Percentiles rank a stretch among this genome's conserved stretches.
Conservation (phyloP, 2,329 filamentous ascomycete genomes). For the Chrysoporthe puriensis region DNA sequence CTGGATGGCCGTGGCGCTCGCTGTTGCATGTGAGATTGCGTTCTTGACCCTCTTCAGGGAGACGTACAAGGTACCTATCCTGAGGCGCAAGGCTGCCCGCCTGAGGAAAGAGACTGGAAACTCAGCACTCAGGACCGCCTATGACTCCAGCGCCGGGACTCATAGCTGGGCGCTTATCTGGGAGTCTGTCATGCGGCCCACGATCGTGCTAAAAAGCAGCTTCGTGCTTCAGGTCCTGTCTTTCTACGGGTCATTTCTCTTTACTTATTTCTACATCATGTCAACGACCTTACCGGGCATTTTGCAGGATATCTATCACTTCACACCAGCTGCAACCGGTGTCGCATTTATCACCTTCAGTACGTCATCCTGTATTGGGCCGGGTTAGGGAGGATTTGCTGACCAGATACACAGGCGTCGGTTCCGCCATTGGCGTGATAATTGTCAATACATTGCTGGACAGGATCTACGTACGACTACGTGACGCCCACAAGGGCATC, state of each 20-base stretch:
- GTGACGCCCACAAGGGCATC: constrained; percentile 42
- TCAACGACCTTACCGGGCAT: constrained; percentile 57
- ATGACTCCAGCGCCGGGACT: constrained; percentile 36
- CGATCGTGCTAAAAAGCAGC: constrained; percentile 52
- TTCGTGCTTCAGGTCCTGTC: constrained; percentile 55
- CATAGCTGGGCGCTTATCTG: constrained; percentile 37
- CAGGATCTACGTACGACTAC: constrained; percentile 55
- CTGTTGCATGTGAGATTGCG: constrained; percentile 51
- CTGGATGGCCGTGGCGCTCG: constrained; percentile 53
- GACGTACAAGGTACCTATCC: constrained; percentile 63
- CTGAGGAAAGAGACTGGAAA: constrained; percentile 39
- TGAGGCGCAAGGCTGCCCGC: constrained; percentile 47
- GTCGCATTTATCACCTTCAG: constrained; percentile 60
- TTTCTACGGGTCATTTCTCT: constrained; percentile 51
- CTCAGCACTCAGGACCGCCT: constrained; percentile 36
- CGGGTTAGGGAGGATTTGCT: constrained; percentile 15
- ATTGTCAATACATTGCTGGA: constrained; percentile 57
- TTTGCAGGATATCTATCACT: constrained; percentile 50
- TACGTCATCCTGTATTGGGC: constrained; percentile 28
- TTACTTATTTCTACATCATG: constrained; percentile 58
- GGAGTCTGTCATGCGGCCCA: constrained; percentile 50
- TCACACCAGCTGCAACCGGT: constrained; percentile 56
- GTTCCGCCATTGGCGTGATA: constrained; percentile 51
- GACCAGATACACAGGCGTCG: constrained; percentile 44
- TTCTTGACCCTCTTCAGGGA: constrained; percentile 59